Base-by-base conservation (phyloP, 2,329 filamentous ascomycete species). In the Apiospora arundinis region DNA sequence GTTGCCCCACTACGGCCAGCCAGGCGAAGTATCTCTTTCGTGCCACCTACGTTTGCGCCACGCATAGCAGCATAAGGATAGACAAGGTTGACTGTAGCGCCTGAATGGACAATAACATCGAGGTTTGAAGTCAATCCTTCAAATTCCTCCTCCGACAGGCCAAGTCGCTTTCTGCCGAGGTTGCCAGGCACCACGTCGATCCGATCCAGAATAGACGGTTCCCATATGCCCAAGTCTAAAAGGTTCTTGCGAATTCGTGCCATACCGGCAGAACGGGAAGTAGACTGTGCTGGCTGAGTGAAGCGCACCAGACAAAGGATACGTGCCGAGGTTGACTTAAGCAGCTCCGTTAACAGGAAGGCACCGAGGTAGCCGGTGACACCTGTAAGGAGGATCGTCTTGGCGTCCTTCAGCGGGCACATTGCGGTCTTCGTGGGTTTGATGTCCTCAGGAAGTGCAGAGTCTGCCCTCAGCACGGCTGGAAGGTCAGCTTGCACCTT, bases 31-130 rank as follows among this genome's bases (percentile, higher is more conserved):
- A 95, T 88, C 78, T 95, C 92, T 56, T 89, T 85, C 0, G 93
- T 95, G n/a, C 93, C 93, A n/a, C 89, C 90, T 2, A 95, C 91
- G 75, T 95, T 95, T 71, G 92, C 89, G 68, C 87, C 89, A 69
- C 92, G 88, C 74, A 95, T 84, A 0, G 92, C 92, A 56, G 93
- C 93, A 75, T 95, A 95, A 0, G 93, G 93, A 75, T 95, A 95
- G 0, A 95, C 92, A 67, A 95, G 84, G 78, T 94, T 94, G 77
- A 95, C 93, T 0, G 91, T 93, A 6, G 93, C 93, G 37, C 90
- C 93, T 46, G 92, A 91, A 78, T 95, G 93, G 1, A 95, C 85
- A 71, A 95, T 92, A 46, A 94, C 92, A 73, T 95, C 86, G 0
- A 93, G 86, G 8, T 90, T 88, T 14, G 84, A 80, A 0, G 90